Conservation (phyloP, 805 yeast species). For the Sporopachydermia quercuum region DNA sequence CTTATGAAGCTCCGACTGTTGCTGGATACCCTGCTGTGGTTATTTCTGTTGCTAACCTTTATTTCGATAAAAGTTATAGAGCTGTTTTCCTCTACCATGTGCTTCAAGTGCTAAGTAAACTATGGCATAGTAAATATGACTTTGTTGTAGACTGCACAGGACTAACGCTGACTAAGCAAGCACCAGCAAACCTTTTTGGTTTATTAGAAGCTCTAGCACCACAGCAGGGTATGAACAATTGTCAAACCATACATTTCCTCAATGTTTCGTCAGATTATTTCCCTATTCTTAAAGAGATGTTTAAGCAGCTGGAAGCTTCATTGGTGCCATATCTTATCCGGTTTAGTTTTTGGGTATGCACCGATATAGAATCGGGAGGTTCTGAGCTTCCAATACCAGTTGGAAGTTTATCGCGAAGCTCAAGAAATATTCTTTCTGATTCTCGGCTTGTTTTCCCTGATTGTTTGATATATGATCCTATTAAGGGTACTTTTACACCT, state of each 20-base stretch:
- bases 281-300: neutral
- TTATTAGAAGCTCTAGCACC: constrained; percentile 35
- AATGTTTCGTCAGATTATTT: neutral
- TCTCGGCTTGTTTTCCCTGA: neutral
- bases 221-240: constrained; percentile 32
- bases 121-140: constrained; percentile 57
- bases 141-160: constrained; percentile 59
- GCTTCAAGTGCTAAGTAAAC: constrained; percentile 49
- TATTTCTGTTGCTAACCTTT: constrained; percentile 28
- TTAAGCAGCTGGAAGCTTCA: neutral
- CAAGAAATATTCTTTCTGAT: neutral
- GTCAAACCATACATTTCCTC: constrained; percentile 16
- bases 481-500: neutral
- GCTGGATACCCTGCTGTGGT: constrained; percentile 65
- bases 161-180: constrained; percentile 20
- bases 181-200: constrained; percentile 19
- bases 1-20: constrained; percentile 49
- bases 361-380: neutral
- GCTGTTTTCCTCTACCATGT: constrained; percentile 41
- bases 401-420: neutral
- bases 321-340: neutral
- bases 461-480: neutral
- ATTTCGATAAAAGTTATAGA: constrained; percentile 20
- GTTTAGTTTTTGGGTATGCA: neutral
- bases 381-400: neutral